Evolutionary conservation across 2,329 filamentous ascomycete genomes (phyloP).

Genomic region (Clonostachys sp.): DNA sequence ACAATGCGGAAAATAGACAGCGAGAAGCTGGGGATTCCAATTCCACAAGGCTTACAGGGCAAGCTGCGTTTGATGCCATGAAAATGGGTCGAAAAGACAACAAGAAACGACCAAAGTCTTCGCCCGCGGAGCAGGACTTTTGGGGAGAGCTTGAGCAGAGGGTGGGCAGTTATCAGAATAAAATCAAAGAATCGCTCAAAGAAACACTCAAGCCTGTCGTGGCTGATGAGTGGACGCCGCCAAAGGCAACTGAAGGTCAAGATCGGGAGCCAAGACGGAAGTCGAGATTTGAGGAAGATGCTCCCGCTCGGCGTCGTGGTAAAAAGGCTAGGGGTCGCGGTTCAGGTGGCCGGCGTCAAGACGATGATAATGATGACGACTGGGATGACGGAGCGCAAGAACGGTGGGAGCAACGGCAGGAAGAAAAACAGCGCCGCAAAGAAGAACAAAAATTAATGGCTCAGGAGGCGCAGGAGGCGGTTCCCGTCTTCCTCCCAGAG

Average conservation of each 20-base stretch:
- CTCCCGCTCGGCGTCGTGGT: slow-evolving; percentile 11
- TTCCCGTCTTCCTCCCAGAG: slow-evolving; percentile 73
- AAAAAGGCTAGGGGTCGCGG: slow-evolving; percentile 12
- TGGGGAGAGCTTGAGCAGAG: slow-evolving; percentile 14
- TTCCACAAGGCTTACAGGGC: not conserved
- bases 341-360: slow-evolving; percentile 3
- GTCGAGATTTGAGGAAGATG: slow-evolving; percentile 22
- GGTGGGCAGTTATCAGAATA: not conserved
- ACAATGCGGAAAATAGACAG: not conserved
- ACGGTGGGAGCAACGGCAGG: slow-evolving; percentile 31
- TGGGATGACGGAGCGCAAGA: slow-evolving; percentile 29
- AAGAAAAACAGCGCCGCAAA: slow-evolving; percentile 33
- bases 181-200: not conserved
- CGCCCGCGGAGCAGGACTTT: slow-evolving; percentile 9
- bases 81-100: no score
- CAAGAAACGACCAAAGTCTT: not conserved
- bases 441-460: slow-evolving; percentile 25
- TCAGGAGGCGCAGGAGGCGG: slow-evolving; percentile 40
- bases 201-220: not conserved
- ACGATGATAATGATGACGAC: slow-evolving; percentile 32
- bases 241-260: not conserved
- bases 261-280: slow-evolving; percentile 13
- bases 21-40: not conserved
- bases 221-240: not conserved
- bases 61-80: not conserved